Base-by-base conservation (phyloP, 164 flowering plant genomes). In the Annona cherimola region DNA sequence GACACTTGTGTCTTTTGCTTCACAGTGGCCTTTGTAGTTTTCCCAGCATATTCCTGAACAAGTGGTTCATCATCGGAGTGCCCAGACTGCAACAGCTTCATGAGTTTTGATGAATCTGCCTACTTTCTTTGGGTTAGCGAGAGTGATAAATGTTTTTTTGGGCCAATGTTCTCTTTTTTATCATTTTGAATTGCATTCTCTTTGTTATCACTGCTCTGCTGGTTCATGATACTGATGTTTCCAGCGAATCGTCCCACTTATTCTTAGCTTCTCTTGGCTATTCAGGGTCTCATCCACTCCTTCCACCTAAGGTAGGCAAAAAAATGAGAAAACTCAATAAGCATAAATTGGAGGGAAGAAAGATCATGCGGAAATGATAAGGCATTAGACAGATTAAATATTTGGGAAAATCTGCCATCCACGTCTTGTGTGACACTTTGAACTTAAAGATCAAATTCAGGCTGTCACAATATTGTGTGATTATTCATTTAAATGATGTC, bases 221-320 rank as follows among this genome's bases (percentile, higher is more conserved):
- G 75, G 57, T 68, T 45, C 59, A 26, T 50, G 73, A 61, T 55
- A 66, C 45, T 50, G 67, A 75, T 4, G 77, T 73, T 42, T 76
- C 76, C 63, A 84, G 75, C 6, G 86, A 81, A 85, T 46, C 72
- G 81, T 84, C 20, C 61, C 70, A 55, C 79, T 76, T 20, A 45
- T 71, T n/a, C 73, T 69, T 18, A 61, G 71, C 64, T 69, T 79
- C 70, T 73, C 68, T 39, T 26, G 45, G 61, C 26, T 42, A 14
- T n/a, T 39, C 71, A 45, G 40, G 35, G 35, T 26, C 35, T 26
- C 35, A 26, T 26, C 72, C 6, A 19, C 68, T 70, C 64, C 76
- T 71, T 83, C 83, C 66, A 76, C 61, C 92, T 86, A 77, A 68
- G 74, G 45, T 16, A 66, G 46, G 6, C 45, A 40, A 63, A 44